Percentiles rank a stretch among this genome's conserved stretches.
Evolutionary conservation across 306 rosid genomes (phyloP).

Genomic region (Dalbergia cultrata): DNA sequence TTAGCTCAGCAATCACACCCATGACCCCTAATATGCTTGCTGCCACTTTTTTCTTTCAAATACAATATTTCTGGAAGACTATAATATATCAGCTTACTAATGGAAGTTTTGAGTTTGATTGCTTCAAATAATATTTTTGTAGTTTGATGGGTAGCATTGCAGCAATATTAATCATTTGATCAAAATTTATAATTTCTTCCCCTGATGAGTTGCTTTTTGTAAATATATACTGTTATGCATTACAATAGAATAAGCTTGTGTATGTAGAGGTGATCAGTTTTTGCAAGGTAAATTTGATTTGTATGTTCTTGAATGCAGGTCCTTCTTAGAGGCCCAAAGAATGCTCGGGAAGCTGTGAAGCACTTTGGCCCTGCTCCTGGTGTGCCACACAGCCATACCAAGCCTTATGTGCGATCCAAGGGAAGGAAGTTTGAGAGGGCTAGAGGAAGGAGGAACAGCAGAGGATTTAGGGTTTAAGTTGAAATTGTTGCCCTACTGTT

Average conservation of each 20-base stretch:
- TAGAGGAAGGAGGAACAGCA: conserved; percentile 82
- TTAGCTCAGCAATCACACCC: not conserved
- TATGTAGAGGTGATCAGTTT: not conserved
- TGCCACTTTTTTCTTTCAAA: not conserved
- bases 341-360: conserved; percentile 82
- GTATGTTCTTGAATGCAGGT: conserved; percentile 53
- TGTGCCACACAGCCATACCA: conserved; percentile 86
- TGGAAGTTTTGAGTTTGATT: not conserved
- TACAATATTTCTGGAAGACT: not conserved
- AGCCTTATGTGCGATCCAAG: conserved; percentile 76
- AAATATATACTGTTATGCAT: not conserved
- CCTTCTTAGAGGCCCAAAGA: conserved; percentile 84
- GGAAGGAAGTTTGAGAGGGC: conserved; percentile 88
- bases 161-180: not conserved
- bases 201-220: not conserved
- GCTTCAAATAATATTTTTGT: not conserved
- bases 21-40: too few species aligned
- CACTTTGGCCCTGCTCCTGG: conserved; percentile 94
- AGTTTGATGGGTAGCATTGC: not conserved
- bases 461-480: conserved; percentile 70
- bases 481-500: not conserved
- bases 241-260: not conserved
- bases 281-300: not conserved
- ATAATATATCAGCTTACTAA: not conserved
- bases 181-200: not conserved